Percentiles rank a stretch among this genome's conserved stretches.
These are phyloP conservation scores for Phanerochaete sordida DNA, from an alignment of 768 basidiomycete genomes.

Conservation along the genomic window DNA sequence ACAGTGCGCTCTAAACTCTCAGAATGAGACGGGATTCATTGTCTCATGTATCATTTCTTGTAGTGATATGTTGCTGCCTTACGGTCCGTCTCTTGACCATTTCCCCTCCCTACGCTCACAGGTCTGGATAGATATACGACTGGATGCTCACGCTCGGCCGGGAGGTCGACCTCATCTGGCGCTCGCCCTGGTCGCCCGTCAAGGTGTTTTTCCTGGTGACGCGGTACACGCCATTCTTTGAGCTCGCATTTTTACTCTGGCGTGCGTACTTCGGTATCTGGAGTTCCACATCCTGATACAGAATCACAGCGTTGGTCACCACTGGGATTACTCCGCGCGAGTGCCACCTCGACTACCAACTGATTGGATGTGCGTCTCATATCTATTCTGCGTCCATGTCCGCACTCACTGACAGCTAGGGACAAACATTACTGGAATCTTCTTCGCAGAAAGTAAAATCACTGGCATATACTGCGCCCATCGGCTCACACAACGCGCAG, in stretches of 20 bases:
- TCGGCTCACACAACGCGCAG: neutral
- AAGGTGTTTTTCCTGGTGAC: conserved; percentile 4
- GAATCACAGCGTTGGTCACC: neutral
- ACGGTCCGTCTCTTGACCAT: neutral
- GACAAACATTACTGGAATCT: neutral
- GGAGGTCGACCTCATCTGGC: conserved; percentile 1
- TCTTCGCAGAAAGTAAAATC: neutral
- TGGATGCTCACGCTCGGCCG: neutral
- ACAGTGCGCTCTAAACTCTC: neutral
- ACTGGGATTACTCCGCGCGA: neutral
- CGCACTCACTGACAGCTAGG: neutral
- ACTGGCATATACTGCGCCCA: no score
- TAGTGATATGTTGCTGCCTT: neutral
- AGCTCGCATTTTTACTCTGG: neutral
- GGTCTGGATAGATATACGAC: neutral
- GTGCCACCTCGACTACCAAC: neutral
- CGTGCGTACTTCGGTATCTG: neutral
- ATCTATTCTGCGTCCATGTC: neutral
- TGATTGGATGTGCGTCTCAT: neutral
- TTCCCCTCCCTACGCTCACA: neutral
- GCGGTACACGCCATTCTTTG: conserved; percentile 2
- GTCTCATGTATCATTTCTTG: no score
- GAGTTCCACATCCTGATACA: neutral
- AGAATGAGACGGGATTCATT: neutral
- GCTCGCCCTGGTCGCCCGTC: neutral